phyloP scores from a whole-genome alignment of 495 filamentous ascomycete genomes.

The Aspergillus sparsus region DNA sequence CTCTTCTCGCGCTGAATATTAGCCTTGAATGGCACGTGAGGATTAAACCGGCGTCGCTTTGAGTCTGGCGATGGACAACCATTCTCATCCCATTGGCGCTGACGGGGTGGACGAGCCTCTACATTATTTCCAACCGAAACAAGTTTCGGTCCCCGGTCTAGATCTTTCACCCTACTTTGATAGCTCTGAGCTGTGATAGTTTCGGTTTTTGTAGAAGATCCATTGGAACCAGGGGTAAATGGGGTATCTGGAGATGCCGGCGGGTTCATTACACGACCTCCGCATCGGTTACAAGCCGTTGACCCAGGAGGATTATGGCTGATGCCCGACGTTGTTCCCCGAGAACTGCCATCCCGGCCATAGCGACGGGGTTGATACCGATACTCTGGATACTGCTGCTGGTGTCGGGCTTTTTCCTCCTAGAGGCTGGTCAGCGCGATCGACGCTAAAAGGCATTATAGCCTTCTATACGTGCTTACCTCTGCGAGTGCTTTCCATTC shows the following conservation, averaged over 20 bases:
- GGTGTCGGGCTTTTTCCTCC: conserved; percentile 91
- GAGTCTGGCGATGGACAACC: conserved; percentile 44
- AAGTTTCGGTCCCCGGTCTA: conserved; percentile 24
- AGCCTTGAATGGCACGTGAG: conserved; percentile 29
- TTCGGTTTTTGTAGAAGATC: conserved; percentile 23
- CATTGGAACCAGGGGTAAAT: conserved; percentile 32
- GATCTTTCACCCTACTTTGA: conserved; percentile 26
- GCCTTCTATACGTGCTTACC: conserved; percentile 41
- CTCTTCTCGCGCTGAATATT: conserved; percentile 36
- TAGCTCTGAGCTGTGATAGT: conserved; percentile 26
- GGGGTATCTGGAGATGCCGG: conserved; percentile 45
- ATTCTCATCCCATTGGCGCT: conserved; percentile 34
- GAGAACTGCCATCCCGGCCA: conserved; percentile 52
- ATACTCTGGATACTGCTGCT: conserved; percentile 89
- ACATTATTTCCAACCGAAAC: conserved; percentile 27
- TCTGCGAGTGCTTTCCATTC: conserved; percentile 91
- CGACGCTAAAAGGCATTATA: background rate
- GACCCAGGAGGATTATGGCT: conserved; percentile 43
- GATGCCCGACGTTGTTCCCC: conserved; percentile 35
- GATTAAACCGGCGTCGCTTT: conserved; percentile 59
- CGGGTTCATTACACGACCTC: conserved; percentile 49
- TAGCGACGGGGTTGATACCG: conserved; percentile 87
- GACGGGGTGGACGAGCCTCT: conserved; percentile 27
- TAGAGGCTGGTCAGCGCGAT: conserved; percentile 30
- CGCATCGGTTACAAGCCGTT: conserved; percentile 45